Conservation (phyloP, 441 rosid species). For the Gossypium davidsonii region DNA sequence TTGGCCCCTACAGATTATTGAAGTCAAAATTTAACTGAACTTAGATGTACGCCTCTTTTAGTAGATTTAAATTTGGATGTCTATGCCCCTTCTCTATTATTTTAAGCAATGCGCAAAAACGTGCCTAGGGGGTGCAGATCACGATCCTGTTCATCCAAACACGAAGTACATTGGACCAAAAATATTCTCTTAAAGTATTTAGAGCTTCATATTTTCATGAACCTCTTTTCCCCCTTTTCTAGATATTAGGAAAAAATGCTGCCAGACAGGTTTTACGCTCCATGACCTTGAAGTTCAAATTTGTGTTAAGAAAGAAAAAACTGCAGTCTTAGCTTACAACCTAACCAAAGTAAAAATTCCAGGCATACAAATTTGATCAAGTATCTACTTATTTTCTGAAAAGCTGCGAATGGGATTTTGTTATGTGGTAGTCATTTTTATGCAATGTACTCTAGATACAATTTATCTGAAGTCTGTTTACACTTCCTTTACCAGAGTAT, state of each 20-base stretch:
- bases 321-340: neutral
- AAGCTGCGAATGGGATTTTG: neutral
- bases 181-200: neutral
- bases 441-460: neutral
- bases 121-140: neutral
- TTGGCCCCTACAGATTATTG: neutral
- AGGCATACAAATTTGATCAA: neutral
- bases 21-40: neutral
- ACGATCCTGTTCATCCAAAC: neutral
- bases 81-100: neutral
- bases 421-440: neutral
- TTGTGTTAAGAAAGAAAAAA: neutral
- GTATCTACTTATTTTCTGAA: neutral
- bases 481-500: constrained; percentile 49
- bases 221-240: neutral
- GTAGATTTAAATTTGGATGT: neutral
- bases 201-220: neutral
- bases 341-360: neutral
- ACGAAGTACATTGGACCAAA: neutral
- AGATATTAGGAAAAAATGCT: neutral
- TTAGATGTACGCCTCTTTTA: neutral
- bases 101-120: neutral
- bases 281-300: neutral
- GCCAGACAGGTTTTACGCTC: neutral
- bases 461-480: constrained; percentile 11